A percentile compares a stretch with the other conserved stretches of the same genome.
Conservation (phyloP, 768 basidiomycete genomes). For the Heimioporus sp. region DNA sequence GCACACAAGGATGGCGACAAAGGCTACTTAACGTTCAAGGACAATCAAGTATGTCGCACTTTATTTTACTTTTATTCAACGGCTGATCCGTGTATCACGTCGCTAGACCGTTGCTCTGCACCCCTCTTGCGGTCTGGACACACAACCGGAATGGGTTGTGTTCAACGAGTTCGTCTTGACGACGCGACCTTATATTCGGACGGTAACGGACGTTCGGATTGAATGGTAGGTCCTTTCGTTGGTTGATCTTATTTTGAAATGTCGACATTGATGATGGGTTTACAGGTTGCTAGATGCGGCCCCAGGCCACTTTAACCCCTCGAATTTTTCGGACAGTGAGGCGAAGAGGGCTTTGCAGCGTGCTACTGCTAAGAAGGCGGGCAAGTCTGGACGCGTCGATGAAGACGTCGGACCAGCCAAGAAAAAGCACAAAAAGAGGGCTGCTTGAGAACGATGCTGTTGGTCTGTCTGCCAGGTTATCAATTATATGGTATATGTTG, state of each 20-base stretch:
- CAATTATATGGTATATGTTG: background rate
- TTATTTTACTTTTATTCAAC: background rate
- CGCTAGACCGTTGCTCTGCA: constrained; percentile 40
- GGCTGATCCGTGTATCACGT: background rate
- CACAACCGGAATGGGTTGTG: constrained; percentile 87
- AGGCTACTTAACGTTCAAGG: constrained; percentile 90
- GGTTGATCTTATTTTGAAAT: background rate
- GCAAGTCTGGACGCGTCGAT: constrained; percentile 32
- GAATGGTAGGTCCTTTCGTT: constrained; percentile 67
- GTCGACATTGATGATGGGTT: background rate
- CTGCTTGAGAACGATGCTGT: background rate
- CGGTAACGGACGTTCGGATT: constrained; percentile 79
- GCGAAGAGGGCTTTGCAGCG: constrained; percentile 64
- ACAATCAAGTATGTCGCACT: constrained; percentile 68
- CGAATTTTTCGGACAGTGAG: constrained; percentile 64
- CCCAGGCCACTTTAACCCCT: constrained; percentile 65
- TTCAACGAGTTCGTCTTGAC: constrained; percentile 97
- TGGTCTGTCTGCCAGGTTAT: background rate
- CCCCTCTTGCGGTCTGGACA: constrained; percentile 84
- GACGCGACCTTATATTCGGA: constrained; percentile 84
- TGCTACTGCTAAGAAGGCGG: constrained; percentile 50
- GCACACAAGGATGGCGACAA: constrained; percentile 95
- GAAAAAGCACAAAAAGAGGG: constrained; percentile 17
- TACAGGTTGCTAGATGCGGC: constrained; percentile 64
- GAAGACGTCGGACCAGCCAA: constrained; percentile 7